Base-by-base conservation (phyloP, 1,284 basidiomycete genomes). In the Abortiporus biennis region DNA sequence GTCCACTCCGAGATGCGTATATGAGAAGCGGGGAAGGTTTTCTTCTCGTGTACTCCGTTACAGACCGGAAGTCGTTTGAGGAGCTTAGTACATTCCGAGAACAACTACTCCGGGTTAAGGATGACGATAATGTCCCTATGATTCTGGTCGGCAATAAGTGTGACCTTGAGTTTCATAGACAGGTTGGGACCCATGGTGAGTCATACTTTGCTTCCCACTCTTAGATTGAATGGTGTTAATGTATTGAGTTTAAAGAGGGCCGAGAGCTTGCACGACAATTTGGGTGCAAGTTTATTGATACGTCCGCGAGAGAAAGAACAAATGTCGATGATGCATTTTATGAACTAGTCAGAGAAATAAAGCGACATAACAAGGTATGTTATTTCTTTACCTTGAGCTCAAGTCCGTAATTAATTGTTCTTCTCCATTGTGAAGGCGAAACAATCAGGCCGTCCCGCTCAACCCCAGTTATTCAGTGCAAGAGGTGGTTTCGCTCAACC, bases 271-370 rank as follows among this genome's bases (percentile, higher is more conserved):
- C 96, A 1, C 93, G 92, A 64, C 91, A 94, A 62, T 96, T 98
- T 62, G 88, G 86, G 39, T 97, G 94, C 71, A 90, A 87, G 57
- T 99, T 96, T 66, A 94, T 99, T 53, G 96, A 99, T 68, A 98
- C 96, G 2, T 98, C 95, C 17, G 96, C 96, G 41, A 99, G 99
- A 72, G 91, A 96, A 60, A 78, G 96, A 38, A 91, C 96, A 66
- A 98, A 98, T 58, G 96, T 99, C 41, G 96, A 99, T 58, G 95
- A 99, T 67, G 92, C 94, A n/a, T 99, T 99, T 70, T 85, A 79
- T 60, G 88, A 91, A 52, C 85, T 99, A 46, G 96, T 99, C 29
- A 83, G 94, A 37, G 93, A 97, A 65, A 99, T 99, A 57, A 77
- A 96, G 55, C 85, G 86, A 62, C 97, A 93, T 69, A 98, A 98